Evolutionary conservation across 352 stramenopile genomes (phyloP).

Genomic region (Pythium inflatum): DNA sequence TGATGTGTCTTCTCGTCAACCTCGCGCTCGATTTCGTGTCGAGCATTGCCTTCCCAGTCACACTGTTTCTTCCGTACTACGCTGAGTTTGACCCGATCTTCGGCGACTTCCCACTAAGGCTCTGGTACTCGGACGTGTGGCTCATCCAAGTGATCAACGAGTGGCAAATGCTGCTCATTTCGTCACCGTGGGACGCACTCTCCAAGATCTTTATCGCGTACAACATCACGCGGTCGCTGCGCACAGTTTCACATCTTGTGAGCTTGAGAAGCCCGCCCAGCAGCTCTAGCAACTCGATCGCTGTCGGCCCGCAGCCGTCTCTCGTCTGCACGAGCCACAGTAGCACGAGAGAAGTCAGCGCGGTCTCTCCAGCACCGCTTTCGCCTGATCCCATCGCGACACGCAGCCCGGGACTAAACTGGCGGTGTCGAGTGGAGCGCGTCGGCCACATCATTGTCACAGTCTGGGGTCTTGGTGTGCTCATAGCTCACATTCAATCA

Average conservation of each 20-base stretch:
- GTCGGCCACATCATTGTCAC: slow-evolving; percentile 19
- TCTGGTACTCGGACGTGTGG: slow-evolving; percentile 35
- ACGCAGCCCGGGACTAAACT: no score
- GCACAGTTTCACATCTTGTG: slow-evolving; percentile 24
- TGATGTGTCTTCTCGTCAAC: slow-evolving; percentile 27
- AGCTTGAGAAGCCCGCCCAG: no score
- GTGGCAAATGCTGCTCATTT: slow-evolving; percentile 31
- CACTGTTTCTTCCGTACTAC: slow-evolving; percentile 33
- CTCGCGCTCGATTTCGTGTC: slow-evolving; percentile 33
- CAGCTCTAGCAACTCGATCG: no score
- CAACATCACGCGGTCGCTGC: slow-evolving; percentile 23
- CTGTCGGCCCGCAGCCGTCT: no score
- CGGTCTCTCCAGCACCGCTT: no score
- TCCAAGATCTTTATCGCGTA: slow-evolving; percentile 34
- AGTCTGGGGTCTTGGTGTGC: slow-evolving; percentile 28
- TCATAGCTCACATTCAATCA: slow-evolving; percentile 25
- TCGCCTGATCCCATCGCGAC: no score
- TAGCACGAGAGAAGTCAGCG: no score
- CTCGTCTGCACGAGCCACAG: no score
- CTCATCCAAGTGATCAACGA: slow-evolving; percentile 38
- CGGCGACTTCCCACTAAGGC: slow-evolving; percentile 18
- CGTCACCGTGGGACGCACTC: slow-evolving; percentile 23
- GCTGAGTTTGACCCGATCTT: slow-evolving; percentile 12
- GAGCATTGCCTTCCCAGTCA: slow-evolving; percentile 27
- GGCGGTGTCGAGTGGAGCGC: not conserved